Evolutionary conservation across 2,329 filamentous ascomycete genomes (phyloP).

Genomic region (Colletotrichum tofieldiae): DNA sequence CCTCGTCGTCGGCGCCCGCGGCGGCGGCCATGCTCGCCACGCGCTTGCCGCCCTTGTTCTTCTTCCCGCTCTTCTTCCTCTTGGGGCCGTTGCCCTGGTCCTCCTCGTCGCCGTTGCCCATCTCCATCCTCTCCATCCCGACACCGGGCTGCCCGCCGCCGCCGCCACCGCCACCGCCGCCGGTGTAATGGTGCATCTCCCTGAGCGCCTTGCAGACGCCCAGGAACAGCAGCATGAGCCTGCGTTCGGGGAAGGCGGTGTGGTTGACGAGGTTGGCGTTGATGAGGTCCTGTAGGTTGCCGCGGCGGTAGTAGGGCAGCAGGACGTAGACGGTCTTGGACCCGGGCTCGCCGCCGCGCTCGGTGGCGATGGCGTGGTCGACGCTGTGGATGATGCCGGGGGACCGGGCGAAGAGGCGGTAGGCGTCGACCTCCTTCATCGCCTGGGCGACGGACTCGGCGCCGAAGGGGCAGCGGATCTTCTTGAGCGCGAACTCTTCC

Average conservation of each 20-base stretch:
- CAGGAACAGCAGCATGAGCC: conserved; percentile 90
- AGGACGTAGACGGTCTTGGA: conserved; percentile 97
- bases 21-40: conserved; percentile 49
- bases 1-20: conserved; percentile 72
- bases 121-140: conserved; percentile 67
- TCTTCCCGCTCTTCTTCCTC: conserved; percentile 50
- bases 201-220: conserved; percentile 91
- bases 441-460: conserved; percentile 95
- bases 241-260: conserved; percentile 87
- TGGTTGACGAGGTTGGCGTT: conserved; percentile 99
- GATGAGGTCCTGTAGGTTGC: conserved; percentile 98
- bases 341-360: conserved; percentile 72
- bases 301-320: conserved; percentile 93
- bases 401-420: conserved; percentile 87
- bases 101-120: conserved; percentile 61
- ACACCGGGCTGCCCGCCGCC: conserved; percentile 46
- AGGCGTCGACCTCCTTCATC: conserved; percentile 97
- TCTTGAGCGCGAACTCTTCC: conserved; percentile 94
- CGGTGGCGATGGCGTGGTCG: conserved; percentile 86
- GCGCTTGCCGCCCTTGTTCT: conserved; percentile 55
- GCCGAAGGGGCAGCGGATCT: conserved; percentile 98
- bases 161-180: conserved; percentile 49
- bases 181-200: conserved; percentile 91
- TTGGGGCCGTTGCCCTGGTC: conserved; percentile 55
- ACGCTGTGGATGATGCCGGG: conserved; percentile 89